phyloP scores from a whole-genome alignment of 2,329 filamentous ascomycete species.

The Torrubiella hemipterigena region DNA sequence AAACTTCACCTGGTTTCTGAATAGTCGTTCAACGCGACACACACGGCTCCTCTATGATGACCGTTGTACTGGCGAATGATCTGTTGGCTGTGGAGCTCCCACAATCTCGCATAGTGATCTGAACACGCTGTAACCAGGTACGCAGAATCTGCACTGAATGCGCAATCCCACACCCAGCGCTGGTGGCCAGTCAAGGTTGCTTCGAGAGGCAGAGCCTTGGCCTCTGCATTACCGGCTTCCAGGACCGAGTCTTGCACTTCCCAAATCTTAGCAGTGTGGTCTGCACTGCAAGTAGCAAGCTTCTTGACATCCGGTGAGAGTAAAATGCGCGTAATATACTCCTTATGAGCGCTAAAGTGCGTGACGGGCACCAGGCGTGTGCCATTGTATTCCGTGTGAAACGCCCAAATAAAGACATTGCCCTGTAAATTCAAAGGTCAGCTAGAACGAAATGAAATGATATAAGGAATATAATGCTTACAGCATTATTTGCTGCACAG shows the following conservation, averaged over 20 bases:
- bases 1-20: slow-evolving; percentile 43
- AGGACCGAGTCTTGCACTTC: slow-evolving; percentile 64
- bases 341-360: slow-evolving; percentile 80
- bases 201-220: slow-evolving; percentile 64
- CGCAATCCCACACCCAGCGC: slow-evolving; percentile 96
- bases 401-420: slow-evolving; percentile 94
- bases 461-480: slow-evolving; percentile 26
- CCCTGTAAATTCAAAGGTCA: slow-evolving; percentile 60
- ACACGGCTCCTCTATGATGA: slow-evolving; percentile 83
- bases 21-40: slow-evolving; percentile 86
- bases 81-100: slow-evolving; percentile 76
- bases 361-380: slow-evolving; percentile 80
- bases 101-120: slow-evolving; percentile 84
- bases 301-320: slow-evolving; percentile 90
- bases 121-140: slow-evolving; percentile 90
- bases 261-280: slow-evolving; percentile 95
- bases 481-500: slow-evolving; percentile 84
- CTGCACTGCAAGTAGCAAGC: slow-evolving; percentile 83
- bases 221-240: slow-evolving; percentile 17
- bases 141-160: slow-evolving; percentile 84
- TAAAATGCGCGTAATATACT: slow-evolving; percentile 85
- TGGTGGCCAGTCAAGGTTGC: slow-evolving; percentile 84
- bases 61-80: slow-evolving; percentile 95
- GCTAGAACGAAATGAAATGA: background rate
- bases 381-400: slow-evolving; percentile 70